Base-by-base conservation (phyloP, 306 rosid species). In the Prunus kanzakura region DNA sequence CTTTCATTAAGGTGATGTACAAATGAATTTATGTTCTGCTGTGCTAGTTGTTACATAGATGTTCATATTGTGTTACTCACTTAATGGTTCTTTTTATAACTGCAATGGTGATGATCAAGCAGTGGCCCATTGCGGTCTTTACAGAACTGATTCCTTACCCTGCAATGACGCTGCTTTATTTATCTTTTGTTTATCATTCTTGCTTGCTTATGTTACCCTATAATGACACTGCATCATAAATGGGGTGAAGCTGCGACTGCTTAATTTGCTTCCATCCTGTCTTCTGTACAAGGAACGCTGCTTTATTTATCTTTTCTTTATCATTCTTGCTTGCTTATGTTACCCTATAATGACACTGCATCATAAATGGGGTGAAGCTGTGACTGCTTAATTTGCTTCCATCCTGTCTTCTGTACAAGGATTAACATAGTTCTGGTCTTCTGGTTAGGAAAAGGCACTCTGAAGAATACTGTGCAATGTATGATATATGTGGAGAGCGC, bases 391-490 rank as follows among this genome's bases (percentile, higher is more conserved):
- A 52, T 73, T 58, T 61, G 18, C 76, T 56, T 41, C 41, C 22
- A 12, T 25, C 52, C 57, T 52, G 3, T 45, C 11, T 62, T 5
- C 45, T 78, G 49, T 49, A 25, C 30, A 22, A 77, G 16, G 55
- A 43, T 47, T 74, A 14, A 19, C 66, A 19, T 77, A 47, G 52
- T 43, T 67, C 30, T 71, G 20, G 29, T 78, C 46, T 74, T 72
- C 13, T 82, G 55, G 38, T 70, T 77, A 93, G 97, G 84, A 84
- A 79, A 74, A 82, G 55, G 32, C 96, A 94, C 80, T 82, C 93
- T 45, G 38, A 72, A 77, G 96, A 88, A 74, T 94, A 89, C 84
- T 94, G 98, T 86, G 95, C 98, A 54, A 94, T 94, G 98, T 94
- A 90, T 84, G 96, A 82, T 87, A 89, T 92, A 61, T 94, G 98